phyloP scores from a whole-genome alignment of 2,329 filamentous ascomycete species.

The Lomentospora prolificans region DNA sequence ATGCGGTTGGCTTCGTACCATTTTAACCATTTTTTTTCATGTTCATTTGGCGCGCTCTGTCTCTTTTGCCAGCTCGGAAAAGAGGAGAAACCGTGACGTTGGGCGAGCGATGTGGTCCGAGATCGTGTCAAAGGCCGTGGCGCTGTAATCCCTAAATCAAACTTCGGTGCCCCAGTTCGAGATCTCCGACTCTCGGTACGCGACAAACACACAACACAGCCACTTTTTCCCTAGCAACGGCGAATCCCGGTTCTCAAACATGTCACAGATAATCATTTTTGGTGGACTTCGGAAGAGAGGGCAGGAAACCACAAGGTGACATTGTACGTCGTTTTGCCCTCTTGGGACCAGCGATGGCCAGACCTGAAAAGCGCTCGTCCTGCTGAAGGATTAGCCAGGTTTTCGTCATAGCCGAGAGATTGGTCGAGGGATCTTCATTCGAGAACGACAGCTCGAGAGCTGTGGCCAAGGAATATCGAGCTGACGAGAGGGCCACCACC shows the following conservation, averaged over 20 bases:
- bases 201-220: not conserved
- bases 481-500: no score
- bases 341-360: no score
- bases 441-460: not conserved
- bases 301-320: no score
- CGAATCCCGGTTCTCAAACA: not conserved
- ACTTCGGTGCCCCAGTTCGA: not conserved
- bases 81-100: not conserved
- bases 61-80: no score
- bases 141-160: not conserved
- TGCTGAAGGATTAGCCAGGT: not conserved
- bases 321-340: no score
- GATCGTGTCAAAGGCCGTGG: not conserved
- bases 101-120: not conserved
- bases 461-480: not conserved
- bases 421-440: not conserved
- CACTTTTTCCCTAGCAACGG: not conserved
- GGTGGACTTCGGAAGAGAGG: not conserved
- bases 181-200: not conserved
- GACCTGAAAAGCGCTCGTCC: not conserved
- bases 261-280: not conserved
- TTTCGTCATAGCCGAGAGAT: slow-evolving; percentile 1
- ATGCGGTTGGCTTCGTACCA: no score
- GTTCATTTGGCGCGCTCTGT: no score
- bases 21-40: no score